Evolutionary conservation across 2,329 filamentous ascomycete species (phyloP).

Genomic region (Exophiala calicioides): DNA sequence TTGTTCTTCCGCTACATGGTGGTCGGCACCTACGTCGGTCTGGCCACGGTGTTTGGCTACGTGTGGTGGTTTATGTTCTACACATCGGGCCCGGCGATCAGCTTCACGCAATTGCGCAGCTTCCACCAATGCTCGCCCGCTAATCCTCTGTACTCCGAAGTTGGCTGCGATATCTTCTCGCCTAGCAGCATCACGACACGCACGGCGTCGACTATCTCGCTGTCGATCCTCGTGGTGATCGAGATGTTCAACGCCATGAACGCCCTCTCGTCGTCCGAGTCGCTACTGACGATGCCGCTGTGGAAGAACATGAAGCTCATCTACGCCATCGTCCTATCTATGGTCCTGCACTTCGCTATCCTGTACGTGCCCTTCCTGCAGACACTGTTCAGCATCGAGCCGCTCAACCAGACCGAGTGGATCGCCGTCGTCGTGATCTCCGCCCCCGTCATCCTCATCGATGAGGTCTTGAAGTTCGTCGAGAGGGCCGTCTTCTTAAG

Average conservation of each 20-base stretch:
- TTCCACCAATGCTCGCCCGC: constrained; percentile 81
- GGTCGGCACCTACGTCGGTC: constrained; percentile 90
- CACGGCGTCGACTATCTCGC: constrained; percentile 86
- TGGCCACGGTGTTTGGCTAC: constrained; percentile 93
- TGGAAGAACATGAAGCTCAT: constrained; percentile 99
- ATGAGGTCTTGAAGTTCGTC: constrained; percentile 77
- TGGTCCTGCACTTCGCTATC: constrained; percentile 91
- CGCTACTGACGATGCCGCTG: constrained; percentile 86
- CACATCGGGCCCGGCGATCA: constrained; percentile 82
- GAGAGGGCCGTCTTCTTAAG: constrained; percentile 66
- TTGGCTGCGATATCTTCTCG: constrained; percentile 89
- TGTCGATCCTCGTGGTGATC: constrained; percentile 90
- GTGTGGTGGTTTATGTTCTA: constrained; percentile 99
- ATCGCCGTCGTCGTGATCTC: constrained; percentile 86
- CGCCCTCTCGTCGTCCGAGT: constrained; percentile 91
- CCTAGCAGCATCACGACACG: constrained; percentile 73
- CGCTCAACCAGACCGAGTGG: constrained; percentile 85
- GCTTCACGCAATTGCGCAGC: constrained; percentile 82
- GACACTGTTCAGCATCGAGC: constrained; percentile 84
- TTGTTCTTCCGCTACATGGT: constrained; percentile 97
- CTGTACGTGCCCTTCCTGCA: constrained; percentile 91
- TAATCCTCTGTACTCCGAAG: constrained; percentile 72
- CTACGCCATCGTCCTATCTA: constrained; percentile 87
- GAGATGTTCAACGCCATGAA: constrained; percentile 99
- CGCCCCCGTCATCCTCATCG: constrained; percentile 83